Base-by-base conservation (phyloP, 331 rosid genomes). In the Arachis monticola region DNA sequence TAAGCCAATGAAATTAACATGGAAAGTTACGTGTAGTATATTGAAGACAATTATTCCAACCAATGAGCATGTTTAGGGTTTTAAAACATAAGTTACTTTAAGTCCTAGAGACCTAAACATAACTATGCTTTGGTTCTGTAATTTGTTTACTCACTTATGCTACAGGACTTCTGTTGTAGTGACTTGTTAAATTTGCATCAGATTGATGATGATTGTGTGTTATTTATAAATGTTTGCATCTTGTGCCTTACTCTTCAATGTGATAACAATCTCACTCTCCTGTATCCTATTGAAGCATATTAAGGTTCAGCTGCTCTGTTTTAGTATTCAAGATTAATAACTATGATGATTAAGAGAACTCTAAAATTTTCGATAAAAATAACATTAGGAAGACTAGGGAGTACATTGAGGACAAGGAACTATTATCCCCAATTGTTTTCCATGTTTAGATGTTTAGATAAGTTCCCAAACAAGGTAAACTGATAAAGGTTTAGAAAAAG, bases 341-440 rank as follows among this genome's bases (percentile, higher is more conserved):
- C 57, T 11, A n/a, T n/a, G n/a, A 51, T 51, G 57, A 51, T 5
- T 27, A 38, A 69, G 46, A 52, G 44, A 63, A 32, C 40, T 7
- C 56, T 10, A 17, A 70, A 71, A 57, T 10, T 42, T 22, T 70
- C 42, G 52, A n/a, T 41, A 12, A 40, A 51, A 69, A 4, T 60
- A 61, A 13, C 38, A 56, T 51, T 14, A 11, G n/a, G n/a, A n/a
- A n/a, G n/a, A n/a, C n/a, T n/a, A n/a, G n/a, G n/a, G 53, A 46
- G 42, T 31, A 12, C 32, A 64, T 71, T 3, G 30, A 17, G 53
- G n/a, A n/a, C n/a, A n/a, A n/a, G n/a, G 12, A 32, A 22, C 46
- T 31, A 17, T 14, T 46, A 56, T 68, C 35, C 64, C 64, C 38
- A 7, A 35, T 52, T 72, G 47, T 64, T 62, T 38, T 47, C 41